Evolutionary conservation across 1,284 basidiomycete species (phyloP).

Genomic region (Boletus sp.): DNA sequence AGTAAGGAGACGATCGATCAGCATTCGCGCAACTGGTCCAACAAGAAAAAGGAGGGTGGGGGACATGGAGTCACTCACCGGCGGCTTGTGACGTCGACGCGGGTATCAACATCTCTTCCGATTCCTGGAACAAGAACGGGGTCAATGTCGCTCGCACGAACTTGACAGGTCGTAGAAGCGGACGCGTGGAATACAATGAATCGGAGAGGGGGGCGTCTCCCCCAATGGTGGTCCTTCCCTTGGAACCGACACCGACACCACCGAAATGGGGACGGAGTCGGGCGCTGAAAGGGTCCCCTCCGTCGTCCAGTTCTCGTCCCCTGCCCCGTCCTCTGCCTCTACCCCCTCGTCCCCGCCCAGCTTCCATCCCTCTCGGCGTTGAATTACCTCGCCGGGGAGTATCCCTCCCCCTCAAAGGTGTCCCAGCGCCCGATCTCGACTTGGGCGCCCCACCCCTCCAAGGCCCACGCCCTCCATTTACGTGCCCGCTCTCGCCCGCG

Average conservation of each 20-base stretch:
- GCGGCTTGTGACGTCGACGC: conserved; percentile 46
- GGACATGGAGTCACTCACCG: conserved; percentile 38
- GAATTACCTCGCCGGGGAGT: conserved; percentile 12
- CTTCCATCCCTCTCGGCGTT: conserved; percentile 23
- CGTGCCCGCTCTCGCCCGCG: not conserved
- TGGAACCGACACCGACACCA: not conserved
- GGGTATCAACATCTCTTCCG: conserved; percentile 66
- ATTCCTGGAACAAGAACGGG: conserved; percentile 57
- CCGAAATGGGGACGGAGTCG: conserved; percentile 8
- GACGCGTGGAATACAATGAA: conserved; percentile 55
- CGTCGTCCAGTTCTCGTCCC: conserved; percentile 2
- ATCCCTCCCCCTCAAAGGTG: conserved; percentile 8
- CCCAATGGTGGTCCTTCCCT: conserved; percentile 15
- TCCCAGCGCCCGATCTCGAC: conserved; percentile 14
- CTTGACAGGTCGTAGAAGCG: conserved; percentile 57
- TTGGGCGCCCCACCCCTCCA: conserved; percentile 9
- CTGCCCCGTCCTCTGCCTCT: conserved; percentile 26
- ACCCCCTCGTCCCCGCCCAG: conserved; percentile 22
- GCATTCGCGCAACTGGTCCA: not conserved
- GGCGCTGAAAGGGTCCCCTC: not conserved
- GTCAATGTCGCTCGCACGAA: conserved; percentile 64
- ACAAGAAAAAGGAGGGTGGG: not conserved
- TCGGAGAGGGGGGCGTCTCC: conserved; percentile 52
- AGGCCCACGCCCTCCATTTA: not conserved
- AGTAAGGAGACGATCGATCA: not conserved